Percentiles rank a stretch among this genome's conserved stretches.
phyloP scores from a whole-genome alignment of 805 yeast genomes.

The Wickerhamiella galacta region DNA sequence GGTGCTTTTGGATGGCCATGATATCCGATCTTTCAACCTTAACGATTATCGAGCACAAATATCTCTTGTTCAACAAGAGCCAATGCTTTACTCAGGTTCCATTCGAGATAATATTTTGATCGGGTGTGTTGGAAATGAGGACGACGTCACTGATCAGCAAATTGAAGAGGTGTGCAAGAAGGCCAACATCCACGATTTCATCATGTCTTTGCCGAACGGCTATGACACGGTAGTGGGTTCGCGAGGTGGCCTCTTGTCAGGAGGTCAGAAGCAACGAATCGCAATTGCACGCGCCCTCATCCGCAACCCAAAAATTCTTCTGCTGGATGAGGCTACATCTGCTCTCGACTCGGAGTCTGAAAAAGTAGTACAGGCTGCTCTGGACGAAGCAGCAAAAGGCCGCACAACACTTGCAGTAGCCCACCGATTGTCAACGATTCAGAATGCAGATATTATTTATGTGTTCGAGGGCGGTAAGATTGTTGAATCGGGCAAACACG shows the following conservation, averaged over 20 bases:
- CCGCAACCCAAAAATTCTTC: conserved; percentile 44
- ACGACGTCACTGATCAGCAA: conserved; percentile 25
- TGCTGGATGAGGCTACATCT: conserved; percentile 56
- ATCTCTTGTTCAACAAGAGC: conserved; percentile 49
- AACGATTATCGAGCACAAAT: conserved; percentile 34
- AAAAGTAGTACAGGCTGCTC: conserved; percentile 55
- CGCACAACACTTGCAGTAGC: conserved; percentile 79
- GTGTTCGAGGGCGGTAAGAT: conserved; percentile 47
- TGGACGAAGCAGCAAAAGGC: conserved; percentile 44
- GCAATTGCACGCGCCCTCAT: conserved; percentile 63
- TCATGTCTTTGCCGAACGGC: conserved; percentile 39
- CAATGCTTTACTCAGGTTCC: conserved; percentile 38
- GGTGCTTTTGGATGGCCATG: conserved; percentile 35
- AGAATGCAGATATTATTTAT: conserved; percentile 42
- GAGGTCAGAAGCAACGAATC: conserved; percentile 64
- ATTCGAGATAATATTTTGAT: conserved; percentile 39
- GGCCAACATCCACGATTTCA: conserved; percentile 44
- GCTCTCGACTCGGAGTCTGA: conserved; percentile 59
- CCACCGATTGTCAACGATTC: conserved; percentile 59
- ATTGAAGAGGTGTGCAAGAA: conserved; percentile 31
- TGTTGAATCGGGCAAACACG: conserved; percentile 40
- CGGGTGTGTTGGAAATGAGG: conserved; percentile 24
- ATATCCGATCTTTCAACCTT: conserved; percentile 33
- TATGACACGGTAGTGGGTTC: conserved; percentile 41
- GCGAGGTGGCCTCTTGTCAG: conserved; percentile 43